Evolutionary conservation across 2,329 filamentous ascomycete genomes (phyloP).

Genomic region (Sporothrix phasma): DNA sequence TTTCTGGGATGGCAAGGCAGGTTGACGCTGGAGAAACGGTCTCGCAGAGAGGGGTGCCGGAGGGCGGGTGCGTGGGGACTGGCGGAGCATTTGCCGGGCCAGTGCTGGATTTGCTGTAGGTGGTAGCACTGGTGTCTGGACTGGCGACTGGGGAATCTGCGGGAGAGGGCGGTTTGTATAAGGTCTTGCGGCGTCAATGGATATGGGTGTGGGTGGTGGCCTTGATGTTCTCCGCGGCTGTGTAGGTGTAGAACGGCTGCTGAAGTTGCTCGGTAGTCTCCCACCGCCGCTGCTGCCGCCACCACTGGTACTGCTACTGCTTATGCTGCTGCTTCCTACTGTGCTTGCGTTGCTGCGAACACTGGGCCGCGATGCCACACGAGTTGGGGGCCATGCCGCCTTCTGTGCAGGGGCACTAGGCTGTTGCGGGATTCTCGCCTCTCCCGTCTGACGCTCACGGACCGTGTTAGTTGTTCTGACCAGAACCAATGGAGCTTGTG

Average conservation of each 20-base stretch:
- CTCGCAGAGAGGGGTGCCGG: constrained; percentile 4
- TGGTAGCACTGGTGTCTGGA: background rate
- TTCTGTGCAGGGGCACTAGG: background rate
- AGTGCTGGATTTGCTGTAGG: background rate
- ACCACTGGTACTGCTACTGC: background rate
- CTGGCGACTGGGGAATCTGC: background rate
- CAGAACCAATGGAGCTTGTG: too few relatives aligned
- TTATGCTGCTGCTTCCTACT: background rate
- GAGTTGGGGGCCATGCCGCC: background rate
- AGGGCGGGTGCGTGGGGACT: background rate
- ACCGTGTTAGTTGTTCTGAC: background rate
- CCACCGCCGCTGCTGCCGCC: background rate
- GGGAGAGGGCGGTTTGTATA: background rate
- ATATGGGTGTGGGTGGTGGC: background rate
- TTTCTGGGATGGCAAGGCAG: background rate
- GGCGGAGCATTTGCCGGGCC: background rate
- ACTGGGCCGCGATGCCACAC: background rate
- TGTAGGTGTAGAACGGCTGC: background rate
- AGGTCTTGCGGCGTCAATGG: background rate
- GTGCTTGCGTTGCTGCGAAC: background rate
- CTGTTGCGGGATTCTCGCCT: background rate
- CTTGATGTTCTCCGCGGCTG: background rate
- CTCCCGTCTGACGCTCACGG: background rate
- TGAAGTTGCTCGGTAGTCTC: background rate
- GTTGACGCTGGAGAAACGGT: background rate